Evolutionary conservation across 139 green algal species (phyloP).

Genomic region (Dunaliella primolecta): DNA sequence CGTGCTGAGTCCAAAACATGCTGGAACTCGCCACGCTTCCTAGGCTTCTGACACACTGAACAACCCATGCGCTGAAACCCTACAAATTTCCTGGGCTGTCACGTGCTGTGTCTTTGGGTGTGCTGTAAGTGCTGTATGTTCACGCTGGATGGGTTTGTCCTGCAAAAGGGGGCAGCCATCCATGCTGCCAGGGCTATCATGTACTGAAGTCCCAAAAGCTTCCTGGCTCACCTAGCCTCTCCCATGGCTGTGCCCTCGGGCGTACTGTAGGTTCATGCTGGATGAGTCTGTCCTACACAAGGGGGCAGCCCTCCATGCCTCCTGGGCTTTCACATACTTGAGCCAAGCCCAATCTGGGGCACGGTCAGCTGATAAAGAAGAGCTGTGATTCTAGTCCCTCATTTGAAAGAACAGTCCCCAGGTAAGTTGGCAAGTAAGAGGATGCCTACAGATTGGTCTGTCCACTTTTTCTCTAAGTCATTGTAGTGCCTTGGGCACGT

Average conservation of each 20-base stretch:
- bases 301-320: constrained; percentile 71
- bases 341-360: neutral
- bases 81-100: neutral
- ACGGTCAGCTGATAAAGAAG: neutral
- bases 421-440: no score
- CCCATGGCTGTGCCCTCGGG: no score
- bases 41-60: no score
- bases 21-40: no score
- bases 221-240: neutral
- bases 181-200: constrained; percentile 64
- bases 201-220: constrained; percentile 43
- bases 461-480: neutral
- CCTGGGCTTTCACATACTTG: constrained; percentile 61
- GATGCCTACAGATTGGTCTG: no score
- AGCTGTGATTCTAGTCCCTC: no score
- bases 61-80: no score
- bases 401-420: no score
- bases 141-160: constrained; percentile 68
- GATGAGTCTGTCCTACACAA: constrained; percentile 72
- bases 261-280: constrained; percentile 62
- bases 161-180: constrained; percentile 69
- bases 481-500: no score
- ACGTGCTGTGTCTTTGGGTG: neutral
- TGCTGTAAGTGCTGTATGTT: constrained; percentile 40
- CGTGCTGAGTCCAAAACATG: no score